Percentiles rank a stretch among this genome's conserved stretches.
These are phyloP conservation scores for Dactylellina leptospora DNA, from an alignment of 2,329 filamentous ascomycete genomes.

Conservation along the genomic window DNA sequence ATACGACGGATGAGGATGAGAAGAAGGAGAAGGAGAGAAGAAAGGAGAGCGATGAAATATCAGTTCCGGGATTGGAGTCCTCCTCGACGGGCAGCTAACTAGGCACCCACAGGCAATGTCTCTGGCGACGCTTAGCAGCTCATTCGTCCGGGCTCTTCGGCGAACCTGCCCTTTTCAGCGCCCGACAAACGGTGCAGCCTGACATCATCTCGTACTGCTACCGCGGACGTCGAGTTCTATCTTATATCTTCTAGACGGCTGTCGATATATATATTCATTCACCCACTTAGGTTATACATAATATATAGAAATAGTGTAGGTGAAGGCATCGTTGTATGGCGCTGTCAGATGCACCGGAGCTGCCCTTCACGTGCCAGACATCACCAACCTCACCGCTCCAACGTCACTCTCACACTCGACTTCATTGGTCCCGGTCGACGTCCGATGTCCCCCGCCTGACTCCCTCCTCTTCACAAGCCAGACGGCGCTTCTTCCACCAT, in stretches of 20 bases:
- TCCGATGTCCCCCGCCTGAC: constrained; percentile 23
- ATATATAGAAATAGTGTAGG: too few relatives aligned
- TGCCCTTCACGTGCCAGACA: constrained; percentile 27
- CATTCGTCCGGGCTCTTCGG: constrained; percentile 9
- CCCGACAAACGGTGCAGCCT: not conserved
- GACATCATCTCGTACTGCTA: constrained; percentile 47
- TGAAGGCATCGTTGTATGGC: too few relatives aligned
- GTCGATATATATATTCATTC: too few relatives aligned
- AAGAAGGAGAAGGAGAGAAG: not conserved
- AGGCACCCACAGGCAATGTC: too few relatives aligned
- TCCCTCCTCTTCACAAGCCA: constrained; percentile 32
- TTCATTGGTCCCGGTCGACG: constrained; percentile 24
- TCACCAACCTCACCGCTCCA: not conserved
- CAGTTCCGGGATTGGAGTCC: not conserved
- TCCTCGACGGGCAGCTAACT: not conserved
- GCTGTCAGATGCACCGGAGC: not conserved
- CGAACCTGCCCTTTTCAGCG: constrained; percentile 38
- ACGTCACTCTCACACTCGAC: constrained; percentile 18
- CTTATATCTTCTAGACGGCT: too few relatives aligned
- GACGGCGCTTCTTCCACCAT: constrained; percentile 9
- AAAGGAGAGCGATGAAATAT: constrained; percentile 2
- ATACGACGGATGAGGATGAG: not conserved
- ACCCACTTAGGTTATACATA: too few relatives aligned
- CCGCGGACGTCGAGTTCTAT: too few relatives aligned
- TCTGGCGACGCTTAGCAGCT: not conserved